Evolutionary conservation across 495 filamentous ascomycete species (phyloP).

Genomic region (Tuber aestivum): DNA sequence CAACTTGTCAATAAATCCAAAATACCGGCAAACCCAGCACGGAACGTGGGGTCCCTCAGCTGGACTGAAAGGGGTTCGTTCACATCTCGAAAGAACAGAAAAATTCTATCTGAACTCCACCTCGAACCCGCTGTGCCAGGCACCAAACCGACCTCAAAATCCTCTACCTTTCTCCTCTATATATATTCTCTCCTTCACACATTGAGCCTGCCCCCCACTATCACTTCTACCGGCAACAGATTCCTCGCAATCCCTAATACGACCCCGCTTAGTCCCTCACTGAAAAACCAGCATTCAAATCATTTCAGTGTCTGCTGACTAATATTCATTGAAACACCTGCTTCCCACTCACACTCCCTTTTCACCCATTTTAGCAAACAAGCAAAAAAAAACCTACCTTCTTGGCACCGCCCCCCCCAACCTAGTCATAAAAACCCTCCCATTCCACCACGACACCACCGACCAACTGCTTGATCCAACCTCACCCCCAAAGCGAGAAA

Average conservation of each 20-base stretch:
- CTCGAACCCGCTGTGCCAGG: too few species aligned
- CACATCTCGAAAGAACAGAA: slow-evolving; percentile 28
- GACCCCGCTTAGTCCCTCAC: too few species aligned
- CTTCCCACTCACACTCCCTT: too few species aligned
- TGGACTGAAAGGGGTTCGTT: neutral
- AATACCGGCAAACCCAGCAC: slow-evolving; percentile 8
- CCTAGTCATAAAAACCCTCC: neutral
- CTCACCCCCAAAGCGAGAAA: neutral
- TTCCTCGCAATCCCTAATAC: too few species aligned
- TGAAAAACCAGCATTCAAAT: neutral
- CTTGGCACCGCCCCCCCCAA: neutral
- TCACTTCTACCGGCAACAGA: too few species aligned
- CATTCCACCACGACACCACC: neutral
- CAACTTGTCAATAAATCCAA: neutral
- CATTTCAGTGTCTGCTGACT: neutral
- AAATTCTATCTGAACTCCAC: slow-evolving; percentile 6
- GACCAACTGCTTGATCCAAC: neutral
- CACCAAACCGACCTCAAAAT: too few species aligned
- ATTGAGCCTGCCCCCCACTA: too few species aligned
- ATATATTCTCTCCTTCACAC: too few species aligned
- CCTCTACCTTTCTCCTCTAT: too few species aligned
- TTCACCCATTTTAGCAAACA: neutral
- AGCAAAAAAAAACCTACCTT: neutral
- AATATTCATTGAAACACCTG: neutral
- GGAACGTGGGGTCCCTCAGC: neutral